Base-by-base conservation (phyloP, 2,329 filamentous ascomycete species). In the Aspergillus niger region DNA sequence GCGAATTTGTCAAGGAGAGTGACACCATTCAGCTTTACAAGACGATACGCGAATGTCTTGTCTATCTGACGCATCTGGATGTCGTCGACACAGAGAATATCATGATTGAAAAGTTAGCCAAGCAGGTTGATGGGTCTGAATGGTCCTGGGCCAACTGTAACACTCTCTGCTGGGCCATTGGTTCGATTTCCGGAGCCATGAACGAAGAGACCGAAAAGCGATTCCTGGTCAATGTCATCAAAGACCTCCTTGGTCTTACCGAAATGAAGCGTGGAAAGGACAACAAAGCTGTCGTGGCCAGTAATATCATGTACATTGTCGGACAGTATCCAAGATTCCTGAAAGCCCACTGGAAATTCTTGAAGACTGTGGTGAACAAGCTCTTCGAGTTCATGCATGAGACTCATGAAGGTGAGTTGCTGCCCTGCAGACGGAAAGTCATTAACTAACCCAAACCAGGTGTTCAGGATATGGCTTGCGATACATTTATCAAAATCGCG, bases 61-160 rank as follows among this genome's bases (percentile, higher is more conserved):
- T 99, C 59, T 99, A 98, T 77, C 85, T 99, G 58, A 99, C 96
- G 36, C 95, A 99, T 82, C 81, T 99, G 71, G 95, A 99, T 72
- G 96, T 99, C 43, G 89, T 96, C 63, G 95, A 99, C 74, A 99
- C 94, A 0, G 95, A 99, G 79, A 91, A 91, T 65, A 99, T 99
- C 81, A 99, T 99, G 96, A 97, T 95, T 4, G 96, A 99, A 74
- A 99, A 99, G 81, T 84, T 99, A 56, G 89, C 92, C 32, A 90
- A 92, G 67, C 95, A 99, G 78, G 95, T 99, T 11, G 95, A 99
- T 74, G 92, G 92, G 22, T 85, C 86, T 2, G 96, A 99, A 78
- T 99, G 95, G 95, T 99, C 96, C 6, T 99, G 95, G 95, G 91
- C 93, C 65, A 99, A 99, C 81, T 99, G 95, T 87, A 99, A 99